Evolutionary conservation across 2,329 filamentous ascomycete species (phyloP), one percentile per base, ranked within the genome.

Genomic region (Xylaria sp.): DNA sequence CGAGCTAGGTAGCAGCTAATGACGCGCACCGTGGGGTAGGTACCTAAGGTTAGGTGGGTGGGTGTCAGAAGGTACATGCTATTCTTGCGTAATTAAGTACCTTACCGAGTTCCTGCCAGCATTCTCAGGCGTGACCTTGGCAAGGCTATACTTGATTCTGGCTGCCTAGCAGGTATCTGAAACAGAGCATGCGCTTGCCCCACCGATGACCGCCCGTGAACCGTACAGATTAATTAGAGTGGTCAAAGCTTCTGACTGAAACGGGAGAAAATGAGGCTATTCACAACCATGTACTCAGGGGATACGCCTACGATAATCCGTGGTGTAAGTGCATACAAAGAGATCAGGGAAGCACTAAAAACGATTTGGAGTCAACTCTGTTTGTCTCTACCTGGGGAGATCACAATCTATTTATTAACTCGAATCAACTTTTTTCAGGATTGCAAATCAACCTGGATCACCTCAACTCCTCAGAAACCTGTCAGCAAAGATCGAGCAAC

Each of bases 341-440:
- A 30, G 23, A 30, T 4, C 42, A 46, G 11, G 42, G 42, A 16
- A 4, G 16, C 16, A n/a, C n/a, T 16, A 6, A 5, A 46, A 46
- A 10, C 42, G 4, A 11, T 11, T 44, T 44, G n/a, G n/a, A 30
- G 23, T 30, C 23, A 13, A 42, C 11, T 42, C 37, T 42, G 37
- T 42, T 42, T 11, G 37, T 42, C 11, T 42, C 37, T 13, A 42
- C 37, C 37, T 42, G 37, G 34, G 23, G 49, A 51, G 46, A 55
- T 53, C 46, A 47, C 58, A 60, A 60, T 56, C 53, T 61, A 59
- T 58, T 59, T 54, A 54, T 65, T 39, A 53, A 47, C 34, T 63
- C 62, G 52, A 63, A 66, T 63, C 58, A 55, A 66, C 62, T 68
- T 69, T 67, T 68, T 63, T 63, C 66, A 30, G 23, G 23, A 69